Base-by-base conservation (phyloP, 192 early-diverging fungal species). In the Dissophora ornata region DNA sequence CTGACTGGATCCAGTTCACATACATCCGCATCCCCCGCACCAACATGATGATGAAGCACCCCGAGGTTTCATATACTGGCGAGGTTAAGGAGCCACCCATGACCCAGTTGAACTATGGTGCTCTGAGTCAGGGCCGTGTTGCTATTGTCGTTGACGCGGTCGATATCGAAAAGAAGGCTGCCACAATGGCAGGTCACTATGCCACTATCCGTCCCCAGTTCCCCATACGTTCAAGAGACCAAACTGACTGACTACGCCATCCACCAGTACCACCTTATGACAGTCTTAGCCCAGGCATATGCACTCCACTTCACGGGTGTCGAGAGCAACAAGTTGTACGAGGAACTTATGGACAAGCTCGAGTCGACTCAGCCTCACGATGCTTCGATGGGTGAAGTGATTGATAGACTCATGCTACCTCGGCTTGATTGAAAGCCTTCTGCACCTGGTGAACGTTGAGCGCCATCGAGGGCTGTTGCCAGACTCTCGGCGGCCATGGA, bases 171-270 rank as follows among this genome's bases (percentile, higher is more conserved):
- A 96, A 96, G 85, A 92, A 93, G 79, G 94, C 94, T 13, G 77
- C 94, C 44, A 93, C 94, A n/a, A 92, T 97, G 57, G 95, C 95
- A n/a, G 88, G 90, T 26, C 92, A 94, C 58, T 97, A 97, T 59
- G 93, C 91, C 52, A 91, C 26, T 94, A 97, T 80, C 95, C 95
- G 69, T 84, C 88, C 30, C 78, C 80, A 41, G 85, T 66, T 25
- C 78, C 85, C 11, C 84, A 83, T 19, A 88, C 34, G 80, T 66
- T 21, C 79, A 81, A 21, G 95, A 97, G 78, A 95, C 91, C 57
- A 94, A 95, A 74, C 82, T 97, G 46, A 81, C 95, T 36, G 94
- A 97, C 80, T 97, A 97, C 64, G 88, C 90, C 52, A 94, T 97
- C 57, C 94, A 95, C 81, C 95, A 97, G 80, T 86, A 94, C 84